phyloP scores from a whole-genome alignment of 1,284 basidiomycete species.

The Meripilus lineatus region DNA sequence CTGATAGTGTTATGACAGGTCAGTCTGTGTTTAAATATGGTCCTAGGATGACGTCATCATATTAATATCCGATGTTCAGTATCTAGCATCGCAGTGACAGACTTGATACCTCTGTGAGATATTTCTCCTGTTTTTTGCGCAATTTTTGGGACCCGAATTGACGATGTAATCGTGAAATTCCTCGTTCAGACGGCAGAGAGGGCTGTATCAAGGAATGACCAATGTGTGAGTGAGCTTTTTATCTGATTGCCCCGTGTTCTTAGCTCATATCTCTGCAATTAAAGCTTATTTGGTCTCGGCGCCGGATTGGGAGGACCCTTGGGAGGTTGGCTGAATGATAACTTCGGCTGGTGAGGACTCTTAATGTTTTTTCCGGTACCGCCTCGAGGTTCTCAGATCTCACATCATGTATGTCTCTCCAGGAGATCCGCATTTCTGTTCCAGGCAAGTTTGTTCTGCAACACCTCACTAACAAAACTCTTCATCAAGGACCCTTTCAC shows the following conservation, averaged over 20 bases:
- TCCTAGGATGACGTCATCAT: conserved; percentile 21
- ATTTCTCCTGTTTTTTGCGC: conserved; percentile 1
- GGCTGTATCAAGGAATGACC: conserved; percentile 84
- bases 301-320: conserved; percentile 86
- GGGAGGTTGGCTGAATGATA: conserved; percentile 83
- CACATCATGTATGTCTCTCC: conserved; percentile 11
- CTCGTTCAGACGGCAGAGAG: conserved; percentile 68
- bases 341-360: conserved; percentile 78
- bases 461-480: too few species aligned
- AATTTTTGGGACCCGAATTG: conserved; percentile 11
- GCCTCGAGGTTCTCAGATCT: background rate
- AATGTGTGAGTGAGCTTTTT: conserved; percentile 59
- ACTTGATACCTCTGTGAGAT: conserved; percentile 79
- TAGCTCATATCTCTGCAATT: conserved; percentile 13
- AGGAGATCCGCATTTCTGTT: conserved; percentile 69
- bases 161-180: too few species aligned
- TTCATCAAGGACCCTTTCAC: conserved; percentile 11
- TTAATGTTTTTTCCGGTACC: too few species aligned
- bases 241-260: conserved; percentile 7
- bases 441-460: conserved; percentile 40
- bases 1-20: conserved; percentile 76
- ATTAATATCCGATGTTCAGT: conserved; percentile 39
- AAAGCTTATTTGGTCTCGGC: conserved; percentile 70
- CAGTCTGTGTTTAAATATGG: conserved; percentile 14
- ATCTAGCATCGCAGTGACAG: conserved; percentile 70